A percentile compares a stretch with the other conserved stretches of the same genome.
Conservation (phyloP, 2,329 filamentous ascomycete species). For the Fusarium oxysporum region DNA sequence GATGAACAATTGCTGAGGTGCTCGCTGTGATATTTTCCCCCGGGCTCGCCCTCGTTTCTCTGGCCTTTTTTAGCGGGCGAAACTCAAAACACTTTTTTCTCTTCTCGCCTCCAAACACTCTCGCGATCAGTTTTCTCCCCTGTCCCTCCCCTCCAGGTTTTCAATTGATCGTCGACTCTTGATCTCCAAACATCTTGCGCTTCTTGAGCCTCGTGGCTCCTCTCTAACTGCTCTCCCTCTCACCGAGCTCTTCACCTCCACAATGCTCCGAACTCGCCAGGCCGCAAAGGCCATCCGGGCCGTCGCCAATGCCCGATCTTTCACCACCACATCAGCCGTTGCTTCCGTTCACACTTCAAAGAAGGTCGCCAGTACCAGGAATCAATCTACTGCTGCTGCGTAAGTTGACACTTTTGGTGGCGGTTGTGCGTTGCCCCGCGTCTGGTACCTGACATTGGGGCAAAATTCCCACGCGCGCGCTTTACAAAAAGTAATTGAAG, state of each 20-base stretch:
- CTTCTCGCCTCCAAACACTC: background rate
- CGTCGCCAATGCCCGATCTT: background rate
- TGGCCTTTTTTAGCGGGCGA: background rate
- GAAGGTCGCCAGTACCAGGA: background rate
- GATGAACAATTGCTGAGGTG: background rate
- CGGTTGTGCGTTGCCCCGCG: background rate
- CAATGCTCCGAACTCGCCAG: background rate
- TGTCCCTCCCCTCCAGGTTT: background rate
- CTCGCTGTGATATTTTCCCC: background rate
- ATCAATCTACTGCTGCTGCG: background rate
- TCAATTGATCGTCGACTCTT: background rate
- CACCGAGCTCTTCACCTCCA: background rate
- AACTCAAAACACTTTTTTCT: background rate
- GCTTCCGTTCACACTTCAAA: background rate
- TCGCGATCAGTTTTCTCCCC: background rate
- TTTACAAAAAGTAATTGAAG: conserved; percentile 15
- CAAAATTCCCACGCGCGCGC: conserved; percentile 3
- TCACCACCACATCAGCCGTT: background rate
- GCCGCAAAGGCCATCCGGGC: background rate
- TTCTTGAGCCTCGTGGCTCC: background rate
- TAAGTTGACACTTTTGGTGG: background rate
- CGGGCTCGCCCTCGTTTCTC: background rate
- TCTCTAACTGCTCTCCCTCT: background rate
- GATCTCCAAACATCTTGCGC: background rate
- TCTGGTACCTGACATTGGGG: background rate